phyloP scores from a whole-genome alignment of 495 filamentous ascomycete species.

The Barbatosphaeria neglecta region DNA sequence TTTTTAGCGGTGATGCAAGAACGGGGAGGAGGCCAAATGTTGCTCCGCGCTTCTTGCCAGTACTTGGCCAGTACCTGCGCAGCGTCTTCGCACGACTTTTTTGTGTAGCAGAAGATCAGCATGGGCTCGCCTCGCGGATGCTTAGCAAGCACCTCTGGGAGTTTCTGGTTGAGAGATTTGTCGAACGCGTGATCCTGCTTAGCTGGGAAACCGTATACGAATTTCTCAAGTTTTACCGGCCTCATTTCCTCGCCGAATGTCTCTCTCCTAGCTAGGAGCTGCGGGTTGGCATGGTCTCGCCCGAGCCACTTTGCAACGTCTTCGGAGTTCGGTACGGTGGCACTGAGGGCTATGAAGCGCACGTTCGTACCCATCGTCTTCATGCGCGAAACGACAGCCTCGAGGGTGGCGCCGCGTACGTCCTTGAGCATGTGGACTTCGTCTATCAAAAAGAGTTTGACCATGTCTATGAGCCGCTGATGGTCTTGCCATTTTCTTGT shows the following conservation, averaged over 20 bases:
- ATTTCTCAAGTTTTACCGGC: constrained; percentile 76
- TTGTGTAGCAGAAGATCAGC: constrained; percentile 85
- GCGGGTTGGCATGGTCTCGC: constrained; percentile 51
- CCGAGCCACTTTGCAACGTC: constrained; percentile 94
- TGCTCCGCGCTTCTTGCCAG: constrained; percentile 48
- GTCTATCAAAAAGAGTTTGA: constrained; percentile 89
- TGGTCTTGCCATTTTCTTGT: constrained; percentile 95
- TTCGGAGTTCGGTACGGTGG: constrained; percentile 83
- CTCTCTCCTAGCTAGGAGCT: constrained; percentile 59
- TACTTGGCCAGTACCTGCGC: constrained; percentile 60
- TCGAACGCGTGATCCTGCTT: constrained; percentile 87
- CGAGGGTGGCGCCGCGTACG: constrained; percentile 74
- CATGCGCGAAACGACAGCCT: constrained; percentile 96
- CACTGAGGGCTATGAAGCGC: constrained; percentile 84
- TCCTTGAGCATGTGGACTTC: constrained; percentile 96
- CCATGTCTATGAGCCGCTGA: constrained; percentile 64
- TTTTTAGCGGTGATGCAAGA: constrained; percentile 39
- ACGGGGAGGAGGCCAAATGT: constrained; percentile 57
- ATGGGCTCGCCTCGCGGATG: constrained; percentile 76
- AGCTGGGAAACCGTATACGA: constrained; percentile 80
- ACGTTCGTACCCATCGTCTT: constrained; percentile 80
- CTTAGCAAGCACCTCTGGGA: constrained; percentile 62
- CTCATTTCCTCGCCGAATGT: constrained; percentile 88
- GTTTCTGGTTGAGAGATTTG: constrained; percentile 59
- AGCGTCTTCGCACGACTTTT: constrained; percentile 64